These are phyloP conservation scores for Penicillium flavigenum DNA, from an alignment of 495 filamentous ascomycete genomes.

Conservation along the genomic window DNA sequence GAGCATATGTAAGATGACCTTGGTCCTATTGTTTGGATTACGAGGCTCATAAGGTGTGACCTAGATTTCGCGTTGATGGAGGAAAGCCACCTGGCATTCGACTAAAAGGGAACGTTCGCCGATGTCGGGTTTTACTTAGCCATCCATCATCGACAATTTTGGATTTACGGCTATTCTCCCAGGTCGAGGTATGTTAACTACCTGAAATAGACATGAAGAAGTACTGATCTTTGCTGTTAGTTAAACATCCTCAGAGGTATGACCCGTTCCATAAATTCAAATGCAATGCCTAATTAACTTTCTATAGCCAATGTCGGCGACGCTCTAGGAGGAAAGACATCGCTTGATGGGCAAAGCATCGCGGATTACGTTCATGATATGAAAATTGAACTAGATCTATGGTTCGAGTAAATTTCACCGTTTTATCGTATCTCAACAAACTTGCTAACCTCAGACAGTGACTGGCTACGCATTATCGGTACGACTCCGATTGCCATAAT, in stretches of 20 bases:
- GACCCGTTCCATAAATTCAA: neutral
- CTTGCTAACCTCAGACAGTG: conserved; percentile 29
- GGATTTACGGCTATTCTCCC: conserved; percentile 52
- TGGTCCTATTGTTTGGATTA: neutral
- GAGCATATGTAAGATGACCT: conserved; percentile 44
- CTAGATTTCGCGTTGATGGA: conserved; percentile 50
- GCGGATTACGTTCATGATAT: conserved; percentile 44
- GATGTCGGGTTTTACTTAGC: conserved; percentile 44
- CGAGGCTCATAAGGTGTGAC: conserved; percentile 6
- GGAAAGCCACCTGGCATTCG: conserved; percentile 49
- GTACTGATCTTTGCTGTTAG: conserved; percentile 22
- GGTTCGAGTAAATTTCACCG: conserved; percentile 40
- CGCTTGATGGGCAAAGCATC: conserved; percentile 30
- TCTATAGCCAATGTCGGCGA: conserved; percentile 37
- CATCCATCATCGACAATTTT: conserved; percentile 44
- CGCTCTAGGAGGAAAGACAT: conserved; percentile 23
- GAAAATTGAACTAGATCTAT: conserved; percentile 47
- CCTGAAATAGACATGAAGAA: neutral
- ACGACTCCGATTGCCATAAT: conserved; percentile 6
- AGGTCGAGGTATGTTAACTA: conserved; percentile 44
- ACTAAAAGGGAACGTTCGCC: conserved; percentile 38
- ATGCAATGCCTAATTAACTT: neutral
- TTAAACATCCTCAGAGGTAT: conserved; percentile 46
- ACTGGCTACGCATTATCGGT: conserved; percentile 49
- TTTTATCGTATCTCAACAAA: neutral